phyloP scores from a whole-genome alignment of 2,329 filamentous ascomycete species.

The Fusarium liriodendri region DNA sequence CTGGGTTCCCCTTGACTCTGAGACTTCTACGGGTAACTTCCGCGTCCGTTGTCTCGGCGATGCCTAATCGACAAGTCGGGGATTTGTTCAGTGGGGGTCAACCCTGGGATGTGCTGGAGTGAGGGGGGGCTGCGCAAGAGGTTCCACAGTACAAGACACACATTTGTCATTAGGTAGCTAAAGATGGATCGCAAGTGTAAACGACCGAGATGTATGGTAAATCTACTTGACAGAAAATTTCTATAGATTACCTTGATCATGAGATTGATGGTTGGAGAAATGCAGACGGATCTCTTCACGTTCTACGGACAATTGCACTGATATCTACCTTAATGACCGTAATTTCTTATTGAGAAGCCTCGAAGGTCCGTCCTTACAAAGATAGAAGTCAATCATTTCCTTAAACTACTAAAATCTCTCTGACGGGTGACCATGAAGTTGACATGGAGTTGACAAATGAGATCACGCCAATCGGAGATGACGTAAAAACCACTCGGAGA shows the following conservation, averaged over 20 bases:
- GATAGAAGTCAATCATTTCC: too few relatives aligned
- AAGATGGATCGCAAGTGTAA: not conserved
- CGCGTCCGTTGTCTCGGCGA: not conserved
- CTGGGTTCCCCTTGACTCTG: not conserved
- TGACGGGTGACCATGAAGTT: too few relatives aligned
- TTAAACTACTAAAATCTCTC: too few relatives aligned
- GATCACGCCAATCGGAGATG: not conserved
- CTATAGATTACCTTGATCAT: not conserved
- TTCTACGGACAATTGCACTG: too few relatives aligned
- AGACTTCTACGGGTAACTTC: not conserved
- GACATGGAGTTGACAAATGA: too few relatives aligned
- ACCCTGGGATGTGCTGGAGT: too few relatives aligned
- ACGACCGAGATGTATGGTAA: not conserved
- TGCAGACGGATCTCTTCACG: too few relatives aligned
- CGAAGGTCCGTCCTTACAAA: too few relatives aligned
- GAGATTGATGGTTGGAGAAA: too few relatives aligned
- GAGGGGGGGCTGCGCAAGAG: too few relatives aligned
- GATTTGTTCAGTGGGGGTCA: not conserved
- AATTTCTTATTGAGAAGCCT: too few relatives aligned
- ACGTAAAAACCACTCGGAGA: not conserved
- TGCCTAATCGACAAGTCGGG: not conserved
- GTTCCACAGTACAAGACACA: not conserved
- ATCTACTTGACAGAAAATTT: not conserved
- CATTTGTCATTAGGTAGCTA: not conserved
- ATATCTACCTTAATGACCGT: too few relatives aligned